phyloP scores from a whole-genome alignment of 257 asterid species.

The Plantago ovata region DNA sequence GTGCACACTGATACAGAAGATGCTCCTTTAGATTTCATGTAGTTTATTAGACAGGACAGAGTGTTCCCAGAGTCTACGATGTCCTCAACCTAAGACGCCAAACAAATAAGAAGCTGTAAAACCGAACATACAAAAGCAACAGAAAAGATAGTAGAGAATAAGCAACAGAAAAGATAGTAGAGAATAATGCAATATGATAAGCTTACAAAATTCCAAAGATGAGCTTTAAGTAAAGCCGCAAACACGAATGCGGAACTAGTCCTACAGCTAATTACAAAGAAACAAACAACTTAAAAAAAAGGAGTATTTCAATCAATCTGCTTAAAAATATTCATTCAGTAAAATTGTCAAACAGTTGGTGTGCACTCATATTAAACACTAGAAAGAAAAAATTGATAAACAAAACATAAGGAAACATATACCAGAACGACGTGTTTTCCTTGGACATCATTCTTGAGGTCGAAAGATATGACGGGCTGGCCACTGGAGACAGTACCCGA shows the following conservation, averaged over 20 bases:
- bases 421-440: slow-evolving; percentile 87
- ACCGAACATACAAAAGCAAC: neutral
- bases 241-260: too few relatives aligned
- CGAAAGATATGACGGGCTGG: slow-evolving; percentile 59
- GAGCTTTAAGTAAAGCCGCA: too few relatives aligned
- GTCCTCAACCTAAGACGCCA: slow-evolving; percentile 70
- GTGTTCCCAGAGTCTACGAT: slow-evolving; percentile 91
- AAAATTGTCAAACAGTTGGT: too few relatives aligned
- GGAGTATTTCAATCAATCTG: too few relatives aligned
- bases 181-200: too few relatives aligned
- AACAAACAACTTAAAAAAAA: too few relatives aligned
- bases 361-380: neutral
- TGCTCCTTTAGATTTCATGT: slow-evolving; percentile 78
- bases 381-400: too few relatives aligned
- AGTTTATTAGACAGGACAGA: slow-evolving; percentile 51
- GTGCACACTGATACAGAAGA: slow-evolving; percentile 82
- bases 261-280: too few relatives aligned
- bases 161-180: neutral
- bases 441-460: slow-evolving; percentile 59
- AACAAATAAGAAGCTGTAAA: slow-evolving; percentile 4
- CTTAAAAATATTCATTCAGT: too few relatives aligned
- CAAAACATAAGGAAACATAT: too few relatives aligned
- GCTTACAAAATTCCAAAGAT: too few relatives aligned
- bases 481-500: slow-evolving; percentile 78
- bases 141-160: neutral